Percentiles rank a stretch among this genome's conserved stretches.
These are phyloP conservation scores for Juglanconis oblonga DNA, from an alignment of 2,329 filamentous ascomycete genomes.

Conservation along the genomic window DNA sequence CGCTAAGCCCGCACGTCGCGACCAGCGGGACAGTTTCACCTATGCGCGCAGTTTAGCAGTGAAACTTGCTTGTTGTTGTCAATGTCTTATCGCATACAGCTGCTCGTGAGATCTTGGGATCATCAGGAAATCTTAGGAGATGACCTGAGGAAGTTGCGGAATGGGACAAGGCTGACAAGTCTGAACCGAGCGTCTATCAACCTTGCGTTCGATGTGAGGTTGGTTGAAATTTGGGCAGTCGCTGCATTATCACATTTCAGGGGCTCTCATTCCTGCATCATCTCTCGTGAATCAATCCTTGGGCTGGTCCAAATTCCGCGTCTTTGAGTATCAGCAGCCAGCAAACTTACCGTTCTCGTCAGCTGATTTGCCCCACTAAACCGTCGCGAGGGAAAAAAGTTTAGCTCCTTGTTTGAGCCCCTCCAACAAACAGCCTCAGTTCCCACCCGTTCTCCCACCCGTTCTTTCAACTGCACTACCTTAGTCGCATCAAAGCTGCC, in stretches of 20 bases:
- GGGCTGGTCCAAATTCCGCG: background rate
- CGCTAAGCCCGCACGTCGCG: constrained; percentile 16
- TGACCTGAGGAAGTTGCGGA: constrained; percentile 2
- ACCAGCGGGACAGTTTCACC: constrained; percentile 19
- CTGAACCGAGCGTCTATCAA: background rate
- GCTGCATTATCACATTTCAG: too few relatives aligned
- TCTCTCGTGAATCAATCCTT: background rate
- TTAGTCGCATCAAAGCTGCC: constrained; percentile 15
- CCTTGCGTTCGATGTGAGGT: background rate
- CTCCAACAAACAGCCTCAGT: background rate
- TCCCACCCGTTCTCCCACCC: constrained; percentile 1
- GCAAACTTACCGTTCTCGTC: background rate
- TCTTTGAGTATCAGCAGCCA: background rate
- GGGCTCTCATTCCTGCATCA: too few relatives aligned
- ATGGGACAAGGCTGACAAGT: background rate
- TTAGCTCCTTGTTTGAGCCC: constrained; percentile 8
- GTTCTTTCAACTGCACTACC: constrained; percentile 12
- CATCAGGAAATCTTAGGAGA: constrained; percentile 4
- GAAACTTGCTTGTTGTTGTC: background rate
- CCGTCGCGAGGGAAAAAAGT: background rate
- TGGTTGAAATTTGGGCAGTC: background rate
- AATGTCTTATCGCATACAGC: constrained; percentile 11
- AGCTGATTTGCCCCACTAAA: background rate
- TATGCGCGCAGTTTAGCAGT: constrained; percentile 16
- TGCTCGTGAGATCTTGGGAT: background rate